These are phyloP conservation scores for Naganishia antarctica DNA, from an alignment of 768 basidiomycete species.

Conservation along the genomic window DNA sequence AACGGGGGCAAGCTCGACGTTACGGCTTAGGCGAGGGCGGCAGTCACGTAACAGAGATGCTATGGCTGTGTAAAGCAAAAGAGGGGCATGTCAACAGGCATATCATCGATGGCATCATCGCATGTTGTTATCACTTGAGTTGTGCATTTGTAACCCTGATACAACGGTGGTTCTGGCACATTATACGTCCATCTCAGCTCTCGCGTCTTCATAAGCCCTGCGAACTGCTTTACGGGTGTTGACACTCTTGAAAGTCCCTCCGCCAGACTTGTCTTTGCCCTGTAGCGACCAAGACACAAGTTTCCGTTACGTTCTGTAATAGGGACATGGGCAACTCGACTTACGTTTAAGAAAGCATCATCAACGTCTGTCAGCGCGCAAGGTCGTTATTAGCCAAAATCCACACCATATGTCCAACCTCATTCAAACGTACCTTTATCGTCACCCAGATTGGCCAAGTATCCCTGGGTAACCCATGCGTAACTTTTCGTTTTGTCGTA, in stretches of 20 bases:
- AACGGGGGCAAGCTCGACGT: conserved; percentile 57
- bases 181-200: conserved; percentile 11
- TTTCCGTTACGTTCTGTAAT: neutral
- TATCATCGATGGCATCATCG: too few species aligned
- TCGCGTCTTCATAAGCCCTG: conserved; percentile 53
- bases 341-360: conserved; percentile 57
- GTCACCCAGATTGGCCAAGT: conserved; percentile 66
- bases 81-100: too few species aligned
- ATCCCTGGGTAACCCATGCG: conserved; percentile 63
- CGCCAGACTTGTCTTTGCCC: conserved; percentile 53
- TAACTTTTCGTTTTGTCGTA: conserved; percentile 61
- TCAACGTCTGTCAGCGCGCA: conserved; percentile 58
- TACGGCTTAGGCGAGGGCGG: neutral
- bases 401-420: too few species aligned
- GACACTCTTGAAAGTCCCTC: conserved; percentile 56
- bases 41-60: too few species aligned
- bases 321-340: conserved; percentile 16
- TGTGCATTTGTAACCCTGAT: neutral
- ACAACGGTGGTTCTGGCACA: neutral
- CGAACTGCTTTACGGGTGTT: conserved; percentile 58
- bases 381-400: too few species aligned
- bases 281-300: conserved; percentile 22
- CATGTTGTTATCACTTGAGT: neutral
- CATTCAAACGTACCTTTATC: conserved; percentile 62
- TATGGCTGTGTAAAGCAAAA: too few species aligned